A percentile compares a stretch with the other conserved stretches of the same genome.
These are phyloP conservation scores for Zymoseptoria ardabiliae DNA, from an alignment of 2,329 filamentous ascomycete genomes.

Conservation along the genomic window DNA sequence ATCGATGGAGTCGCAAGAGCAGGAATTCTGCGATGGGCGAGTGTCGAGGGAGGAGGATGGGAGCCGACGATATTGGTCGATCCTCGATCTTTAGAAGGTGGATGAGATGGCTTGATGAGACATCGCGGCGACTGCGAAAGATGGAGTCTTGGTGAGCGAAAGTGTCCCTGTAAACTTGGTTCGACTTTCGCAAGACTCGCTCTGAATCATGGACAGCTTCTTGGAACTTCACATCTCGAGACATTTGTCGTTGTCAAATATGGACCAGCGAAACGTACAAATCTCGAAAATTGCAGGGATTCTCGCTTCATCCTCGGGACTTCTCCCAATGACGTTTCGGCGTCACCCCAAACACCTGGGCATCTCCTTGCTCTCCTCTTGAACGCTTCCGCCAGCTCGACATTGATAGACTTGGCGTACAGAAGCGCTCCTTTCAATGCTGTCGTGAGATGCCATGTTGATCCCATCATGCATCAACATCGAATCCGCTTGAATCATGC, in stretches of 20 bases:
- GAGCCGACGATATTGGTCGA: slow-evolving; percentile 22
- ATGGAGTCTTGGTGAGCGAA: too few relatives aligned
- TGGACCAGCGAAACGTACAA: neutral
- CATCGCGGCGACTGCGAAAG: neutral
- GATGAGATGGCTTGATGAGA: neutral
- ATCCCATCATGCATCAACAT: neutral
- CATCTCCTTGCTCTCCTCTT: neutral
- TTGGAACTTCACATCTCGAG: neutral
- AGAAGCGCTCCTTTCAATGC: neutral
- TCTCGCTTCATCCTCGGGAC: neutral
- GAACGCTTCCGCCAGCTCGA: neutral
- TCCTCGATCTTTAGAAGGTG: slow-evolving; percentile 13
- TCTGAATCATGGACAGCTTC: neutral
- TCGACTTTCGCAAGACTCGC: neutral
- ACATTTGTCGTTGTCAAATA: neutral
- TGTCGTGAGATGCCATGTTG: neutral
- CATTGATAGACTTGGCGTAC: neutral
- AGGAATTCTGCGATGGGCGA: slow-evolving; percentile 18
- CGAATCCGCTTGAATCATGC: neutral
- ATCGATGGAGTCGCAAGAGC: slow-evolving; percentile 23
- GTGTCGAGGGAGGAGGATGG: slow-evolving; percentile 14
- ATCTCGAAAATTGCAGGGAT: neutral
- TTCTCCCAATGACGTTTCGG: neutral
- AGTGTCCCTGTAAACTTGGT: too few relatives aligned
- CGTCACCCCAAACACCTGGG: neutral